These are phyloP conservation scores for Podila epicladia DNA, from an alignment of 192 early-diverging fungal genomes.

Conservation along the genomic window DNA sequence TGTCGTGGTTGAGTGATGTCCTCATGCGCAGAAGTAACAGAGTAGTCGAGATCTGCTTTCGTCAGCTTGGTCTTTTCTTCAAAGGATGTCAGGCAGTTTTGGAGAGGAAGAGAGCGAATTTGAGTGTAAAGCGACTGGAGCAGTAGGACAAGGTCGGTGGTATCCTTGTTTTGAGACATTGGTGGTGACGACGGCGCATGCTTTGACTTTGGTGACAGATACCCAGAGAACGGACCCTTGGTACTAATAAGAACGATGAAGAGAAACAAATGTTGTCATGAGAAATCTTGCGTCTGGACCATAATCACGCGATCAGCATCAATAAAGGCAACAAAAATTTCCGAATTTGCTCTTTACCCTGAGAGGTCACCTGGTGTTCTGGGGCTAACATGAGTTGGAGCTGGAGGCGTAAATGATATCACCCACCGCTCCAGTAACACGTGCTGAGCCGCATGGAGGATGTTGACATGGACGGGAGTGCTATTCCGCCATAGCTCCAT, in stretches of 20 bases:
- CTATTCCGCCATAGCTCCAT: constrained; percentile 40
- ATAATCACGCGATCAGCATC: background rate
- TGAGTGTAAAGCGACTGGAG: constrained; percentile 56
- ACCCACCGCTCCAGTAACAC: constrained; percentile 44
- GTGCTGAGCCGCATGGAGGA: constrained; percentile 35
- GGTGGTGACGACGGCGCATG: background rate
- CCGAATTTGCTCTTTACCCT: constrained; percentile 13
- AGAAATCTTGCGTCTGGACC: background rate
- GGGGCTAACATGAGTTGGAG: constrained; percentile 2
- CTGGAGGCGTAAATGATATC: constrained; percentile 33
- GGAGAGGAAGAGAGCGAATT: constrained; percentile 47
- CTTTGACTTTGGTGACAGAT: constrained; percentile 25
- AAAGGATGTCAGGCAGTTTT: constrained; percentile 37
- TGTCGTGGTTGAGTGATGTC: constrained; percentile 26
- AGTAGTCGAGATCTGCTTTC: constrained; percentile 40
- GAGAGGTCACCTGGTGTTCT: background rate
- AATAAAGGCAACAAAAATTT: background rate
- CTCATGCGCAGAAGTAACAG: constrained; percentile 41
- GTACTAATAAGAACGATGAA: background rate
- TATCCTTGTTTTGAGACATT: constrained; percentile 28
- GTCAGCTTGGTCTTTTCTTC: constrained; percentile 31
- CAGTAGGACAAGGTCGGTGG: constrained; percentile 46
- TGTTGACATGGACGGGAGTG: constrained; percentile 45
- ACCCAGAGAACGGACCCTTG: constrained; percentile 16
- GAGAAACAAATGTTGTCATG: background rate